A percentile compares a stretch with the other conserved stretches of the same genome.
phyloP scores from a whole-genome alignment of 176 grass and related monocot species.

The Phragmites australis region DNA sequence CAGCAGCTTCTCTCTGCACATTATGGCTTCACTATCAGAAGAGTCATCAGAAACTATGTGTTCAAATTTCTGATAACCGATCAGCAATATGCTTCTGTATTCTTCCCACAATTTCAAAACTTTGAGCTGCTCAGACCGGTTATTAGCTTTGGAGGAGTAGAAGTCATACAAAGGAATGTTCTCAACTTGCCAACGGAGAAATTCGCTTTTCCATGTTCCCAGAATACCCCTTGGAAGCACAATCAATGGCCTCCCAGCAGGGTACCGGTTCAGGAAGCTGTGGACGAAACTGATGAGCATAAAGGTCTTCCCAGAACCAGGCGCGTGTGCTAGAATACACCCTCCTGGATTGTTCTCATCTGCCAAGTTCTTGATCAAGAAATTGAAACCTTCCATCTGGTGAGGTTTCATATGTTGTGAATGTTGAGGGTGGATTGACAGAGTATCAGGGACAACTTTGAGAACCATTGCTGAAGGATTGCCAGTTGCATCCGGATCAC shows the following conservation, averaged over 20 bases:
- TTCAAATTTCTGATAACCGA: conserved; percentile 80
- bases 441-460: conserved; percentile 25
- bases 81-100: conserved; percentile 63
- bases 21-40: conserved; percentile 31
- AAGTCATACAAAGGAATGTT: conserved; percentile 78
- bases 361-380: conserved; percentile 72
- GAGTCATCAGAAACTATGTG: conserved; percentile 51
- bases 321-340: conserved; percentile 91
- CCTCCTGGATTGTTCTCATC: conserved; percentile 76
- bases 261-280: conserved; percentile 72
- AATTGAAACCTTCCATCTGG: conserved; percentile 82
- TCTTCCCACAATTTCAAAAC: conserved; percentile 74
- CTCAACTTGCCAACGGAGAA: conserved; percentile 73
- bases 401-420: conserved; percentile 75
- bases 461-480: conserved; percentile 27
- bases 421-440: conserved; percentile 65
- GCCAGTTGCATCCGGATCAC: conserved; percentile 31
- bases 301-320: conserved; percentile 91
- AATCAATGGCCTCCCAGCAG: conserved; percentile 63
- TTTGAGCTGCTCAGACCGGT: conserved; percentile 60
- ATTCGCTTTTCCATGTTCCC: conserved; percentile 75
- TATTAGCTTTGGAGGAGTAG: conserved; percentile 63
- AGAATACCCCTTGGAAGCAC: conserved; percentile 84
- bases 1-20: conserved; percentile 61
- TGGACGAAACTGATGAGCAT: conserved; percentile 88